A percentile compares a stretch with the other conserved stretches of the same genome.
Conservation (phyloP, 164 flowering plant genomes). For the Stephania japonica region DNA sequence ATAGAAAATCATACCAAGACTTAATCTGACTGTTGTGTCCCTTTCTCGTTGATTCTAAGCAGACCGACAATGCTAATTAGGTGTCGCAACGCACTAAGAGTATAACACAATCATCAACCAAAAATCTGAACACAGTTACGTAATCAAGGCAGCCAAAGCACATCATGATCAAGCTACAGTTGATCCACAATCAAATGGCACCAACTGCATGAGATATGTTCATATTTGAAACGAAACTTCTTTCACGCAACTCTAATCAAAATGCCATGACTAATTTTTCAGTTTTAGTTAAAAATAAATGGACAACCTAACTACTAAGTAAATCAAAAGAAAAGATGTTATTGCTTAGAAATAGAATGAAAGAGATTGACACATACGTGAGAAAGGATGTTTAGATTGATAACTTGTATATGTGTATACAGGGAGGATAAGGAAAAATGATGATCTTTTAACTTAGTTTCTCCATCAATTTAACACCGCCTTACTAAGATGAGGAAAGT, state of each 20-base stretch:
- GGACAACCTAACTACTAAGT: not conserved
- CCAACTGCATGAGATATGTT: not conserved
- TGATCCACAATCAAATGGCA: not conserved
- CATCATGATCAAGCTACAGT: not conserved
- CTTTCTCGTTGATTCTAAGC: not conserved
- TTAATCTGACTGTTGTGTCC: not conserved
- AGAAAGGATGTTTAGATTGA: not conserved
- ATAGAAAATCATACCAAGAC: not conserved
- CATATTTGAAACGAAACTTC: not conserved
- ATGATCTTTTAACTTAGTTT: not conserved
- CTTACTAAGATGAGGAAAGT: too few relatives aligned
- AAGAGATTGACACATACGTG: not conserved
- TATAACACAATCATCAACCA: not conserved
- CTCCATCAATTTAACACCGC: conserved; percentile 1
- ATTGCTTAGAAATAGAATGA: not conserved
- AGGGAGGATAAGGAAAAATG: not conserved
- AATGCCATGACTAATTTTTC: not conserved
- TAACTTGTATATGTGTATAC: not conserved
- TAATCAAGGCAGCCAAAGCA: not conserved
- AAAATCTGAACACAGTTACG: too few relatives aligned
- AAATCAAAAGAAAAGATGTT: too few relatives aligned
- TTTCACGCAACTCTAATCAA: not conserved
- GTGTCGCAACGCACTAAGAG: not conserved
- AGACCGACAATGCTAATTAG: not conserved
- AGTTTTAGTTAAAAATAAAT: too few relatives aligned